A percentile compares a stretch with the other conserved stretches of the same genome.
Conservation (phyloP, 805 yeast species). For the Teunomyces atbi region DNA sequence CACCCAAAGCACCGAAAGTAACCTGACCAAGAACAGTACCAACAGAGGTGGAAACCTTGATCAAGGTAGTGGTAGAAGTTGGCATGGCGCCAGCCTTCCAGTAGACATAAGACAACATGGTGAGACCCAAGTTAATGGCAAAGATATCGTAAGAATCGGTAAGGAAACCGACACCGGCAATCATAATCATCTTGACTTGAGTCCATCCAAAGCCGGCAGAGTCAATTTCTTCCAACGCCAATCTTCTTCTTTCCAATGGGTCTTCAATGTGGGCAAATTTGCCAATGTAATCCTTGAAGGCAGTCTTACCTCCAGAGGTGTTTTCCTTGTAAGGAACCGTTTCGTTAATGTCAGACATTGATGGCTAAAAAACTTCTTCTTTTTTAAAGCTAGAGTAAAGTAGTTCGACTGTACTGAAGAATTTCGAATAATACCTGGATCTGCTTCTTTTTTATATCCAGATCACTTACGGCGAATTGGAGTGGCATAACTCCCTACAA, state of each 20-base stretch:
- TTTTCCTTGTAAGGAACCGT: slow-evolving; percentile 18
- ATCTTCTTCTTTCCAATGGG: slow-evolving; percentile 83
- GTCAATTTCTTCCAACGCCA: slow-evolving; percentile 81
- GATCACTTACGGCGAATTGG: background rate
- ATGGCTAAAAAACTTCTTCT: background rate
- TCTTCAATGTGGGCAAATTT: slow-evolving; percentile 81
- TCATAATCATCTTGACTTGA: slow-evolving; percentile 75
- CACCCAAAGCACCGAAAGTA: slow-evolving; percentile 81
- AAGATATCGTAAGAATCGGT: slow-evolving; percentile 93
- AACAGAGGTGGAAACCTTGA: slow-evolving; percentile 87
- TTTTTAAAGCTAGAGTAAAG: background rate
- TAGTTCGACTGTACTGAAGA: background rate
- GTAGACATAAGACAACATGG: slow-evolving; percentile 76
- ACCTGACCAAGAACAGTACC: slow-evolving; percentile 93
- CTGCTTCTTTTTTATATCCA: background rate
- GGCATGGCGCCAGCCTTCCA: slow-evolving; percentile 64
- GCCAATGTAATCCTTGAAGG: slow-evolving; percentile 78
- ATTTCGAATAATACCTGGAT: background rate
- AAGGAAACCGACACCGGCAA: slow-evolving; percentile 91
- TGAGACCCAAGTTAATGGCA: slow-evolving; percentile 78
- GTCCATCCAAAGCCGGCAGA: slow-evolving; percentile 79
- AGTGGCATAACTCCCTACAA: background rate
- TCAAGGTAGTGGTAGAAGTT: slow-evolving; percentile 65
- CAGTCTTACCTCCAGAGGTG: slow-evolving; percentile 71
- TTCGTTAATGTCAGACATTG: slow-evolving; percentile 26